Conservation (phyloP, 176 grass and related monocot species). For the Lolium perenne region DNA sequence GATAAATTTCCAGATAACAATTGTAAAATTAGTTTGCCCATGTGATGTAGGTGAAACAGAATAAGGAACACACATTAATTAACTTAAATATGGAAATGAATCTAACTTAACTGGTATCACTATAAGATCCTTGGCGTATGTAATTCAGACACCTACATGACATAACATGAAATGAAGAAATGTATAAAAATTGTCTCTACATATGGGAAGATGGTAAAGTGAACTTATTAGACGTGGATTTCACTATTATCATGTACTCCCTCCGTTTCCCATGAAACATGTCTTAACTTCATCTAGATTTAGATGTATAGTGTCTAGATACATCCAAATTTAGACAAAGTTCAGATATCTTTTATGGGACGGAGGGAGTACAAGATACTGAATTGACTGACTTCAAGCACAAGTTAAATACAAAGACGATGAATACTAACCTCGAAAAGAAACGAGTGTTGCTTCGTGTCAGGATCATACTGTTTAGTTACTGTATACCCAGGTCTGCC, state of each 20-base stretch:
- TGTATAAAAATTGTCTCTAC: background rate
- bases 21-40: background rate
- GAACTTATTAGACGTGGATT: background rate
- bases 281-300: too few species aligned
- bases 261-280: too few species aligned
- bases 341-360: too few species aligned
- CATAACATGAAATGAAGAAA: background rate
- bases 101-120: slow-evolving; percentile 26
- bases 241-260: background rate
- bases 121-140: slow-evolving; percentile 31
- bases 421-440: slow-evolving; percentile 79
- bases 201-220: background rate
- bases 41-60: background rate
- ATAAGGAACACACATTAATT: background rate
- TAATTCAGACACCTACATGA: slow-evolving; percentile 28
- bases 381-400: background rate
- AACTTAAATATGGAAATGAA: slow-evolving; percentile 27
- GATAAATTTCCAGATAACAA: background rate
- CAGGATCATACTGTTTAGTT: slow-evolving; percentile 92
- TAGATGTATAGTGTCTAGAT: too few species aligned
- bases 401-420: background rate
- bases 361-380: background rate
- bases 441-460: slow-evolving; percentile 86
- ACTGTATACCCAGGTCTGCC: slow-evolving; percentile 90
- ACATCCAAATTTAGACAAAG: too few species aligned